Base-by-base conservation (phyloP, 805 yeast genomes). In the Starmerella geochares region DNA sequence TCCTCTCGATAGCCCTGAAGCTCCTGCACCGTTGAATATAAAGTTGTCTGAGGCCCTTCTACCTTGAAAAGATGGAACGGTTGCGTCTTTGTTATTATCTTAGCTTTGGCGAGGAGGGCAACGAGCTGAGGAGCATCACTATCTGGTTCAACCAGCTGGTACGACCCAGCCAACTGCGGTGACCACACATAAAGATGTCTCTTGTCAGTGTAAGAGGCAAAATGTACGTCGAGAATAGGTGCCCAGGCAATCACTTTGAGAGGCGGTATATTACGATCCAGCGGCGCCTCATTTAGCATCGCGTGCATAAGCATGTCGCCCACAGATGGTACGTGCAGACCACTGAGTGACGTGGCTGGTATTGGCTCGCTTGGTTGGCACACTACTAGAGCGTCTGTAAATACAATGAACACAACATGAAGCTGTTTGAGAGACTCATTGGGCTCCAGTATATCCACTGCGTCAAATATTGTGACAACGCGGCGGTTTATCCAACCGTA, bases 271-370 rank as follows among this genome's bases (percentile, higher is more conserved):
- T 75, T 56, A 29, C 55, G 52, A 31, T 59, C 60, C 37, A 90
- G 71, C 0, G 95, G 92, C 21, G 80, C 81, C 59, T 86, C 94
- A 62, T 90, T 90, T 27, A 84, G 78, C 61, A 90, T 71, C 0
- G 96, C 86, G 60, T 88, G 94, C 94, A 88, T 86, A 52, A 90
- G 67, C 42, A 86, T 73, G 63, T 87, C 95, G 0, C 95, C 74
- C 13, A 83, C 71, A 2, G 81, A 72, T 2, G 92, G 83, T 41
- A 68, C 60, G 43, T 70, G 72, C 24, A 71, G 58, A 1, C 65
- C 67, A 23, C 55, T 50, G 27, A 49, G 48, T 6, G 60, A 51
- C 3, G 58, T 54, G 51, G 52, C 65, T 68, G 58, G 80, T 77
- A 36, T 67, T 54, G 38, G 83, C 71, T 44, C 73, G 72, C 54